Evolutionary conservation across 2,329 filamentous ascomycete genomes (phyloP).

Genomic region (Magnaporthiopsis poae): DNA sequence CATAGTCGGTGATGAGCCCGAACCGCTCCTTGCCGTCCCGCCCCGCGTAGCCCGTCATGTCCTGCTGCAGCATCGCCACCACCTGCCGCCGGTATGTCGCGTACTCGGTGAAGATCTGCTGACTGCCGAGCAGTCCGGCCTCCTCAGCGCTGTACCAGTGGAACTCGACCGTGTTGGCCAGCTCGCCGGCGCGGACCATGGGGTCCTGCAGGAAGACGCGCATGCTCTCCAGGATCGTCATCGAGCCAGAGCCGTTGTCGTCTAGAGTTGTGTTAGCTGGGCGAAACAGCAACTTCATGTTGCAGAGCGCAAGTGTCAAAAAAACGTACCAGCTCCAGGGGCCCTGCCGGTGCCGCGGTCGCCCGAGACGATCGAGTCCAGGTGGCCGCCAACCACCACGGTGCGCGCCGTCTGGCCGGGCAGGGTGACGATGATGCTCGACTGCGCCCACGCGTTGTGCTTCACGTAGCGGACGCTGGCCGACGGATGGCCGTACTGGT

Average conservation of each 20-base stretch:
- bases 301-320: background rate
- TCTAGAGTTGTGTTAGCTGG: constrained; percentile 72
- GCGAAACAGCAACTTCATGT: constrained; percentile 33
- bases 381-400: constrained; percentile 80
- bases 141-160: constrained; percentile 94
- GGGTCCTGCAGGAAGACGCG: constrained; percentile 67
- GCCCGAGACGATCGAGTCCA: constrained; percentile 90
- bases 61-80: constrained; percentile 95
- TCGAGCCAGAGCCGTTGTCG: constrained; percentile 83
- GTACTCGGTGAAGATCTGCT: constrained; percentile 79
- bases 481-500: constrained; percentile 57
- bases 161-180: constrained; percentile 82
- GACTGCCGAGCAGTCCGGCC: constrained; percentile 74
- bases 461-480: constrained; percentile 65
- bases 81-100: constrained; percentile 62
- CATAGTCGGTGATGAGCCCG: constrained; percentile 85
- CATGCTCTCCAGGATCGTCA: constrained; percentile 88
- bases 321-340: constrained; percentile 44
- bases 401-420: constrained; percentile 78
- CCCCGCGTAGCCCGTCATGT: constrained; percentile 88
- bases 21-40: constrained; percentile 79
- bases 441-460: constrained; percentile 75
- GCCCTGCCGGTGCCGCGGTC: constrained; percentile 60
- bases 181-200: constrained; percentile 59
- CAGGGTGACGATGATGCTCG: constrained; percentile 82